phyloP scores from a whole-genome alignment of 768 basidiomycete genomes.

The Trichaptum fuscoviolaceum region DNA sequence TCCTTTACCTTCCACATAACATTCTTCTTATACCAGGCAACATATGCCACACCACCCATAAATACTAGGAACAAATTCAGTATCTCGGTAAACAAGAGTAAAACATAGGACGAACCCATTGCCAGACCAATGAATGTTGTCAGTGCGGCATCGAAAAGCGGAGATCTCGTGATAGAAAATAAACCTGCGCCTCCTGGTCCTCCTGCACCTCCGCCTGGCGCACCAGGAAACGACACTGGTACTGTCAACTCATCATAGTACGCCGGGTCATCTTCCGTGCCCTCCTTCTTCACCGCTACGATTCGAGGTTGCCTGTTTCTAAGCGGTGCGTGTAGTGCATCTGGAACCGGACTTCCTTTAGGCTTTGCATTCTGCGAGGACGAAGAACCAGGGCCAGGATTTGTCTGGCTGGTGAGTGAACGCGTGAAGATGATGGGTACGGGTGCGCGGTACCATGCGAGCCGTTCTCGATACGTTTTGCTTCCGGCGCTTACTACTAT shows the following conservation, averaged over 20 bases:
- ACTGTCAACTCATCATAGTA: background rate
- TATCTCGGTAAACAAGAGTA: conserved; percentile 7
- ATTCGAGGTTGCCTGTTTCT: background rate
- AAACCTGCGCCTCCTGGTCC: background rate
- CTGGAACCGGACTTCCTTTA: background rate
- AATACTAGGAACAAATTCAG: conserved; percentile 40
- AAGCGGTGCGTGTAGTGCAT: background rate
- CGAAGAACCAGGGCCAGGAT: background rate
- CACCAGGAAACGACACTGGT: background rate
- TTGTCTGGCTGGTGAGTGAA: background rate
- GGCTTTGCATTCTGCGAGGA: background rate
- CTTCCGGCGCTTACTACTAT: background rate
- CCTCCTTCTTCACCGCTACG: background rate
- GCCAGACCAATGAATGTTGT: conserved; percentile 58
- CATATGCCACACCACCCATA: conserved; percentile 64
- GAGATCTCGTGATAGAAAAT: conserved; percentile 20
- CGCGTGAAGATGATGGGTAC: background rate
- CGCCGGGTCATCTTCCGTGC: background rate
- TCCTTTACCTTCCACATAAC: conserved; percentile 68
- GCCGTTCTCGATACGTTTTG: background rate
- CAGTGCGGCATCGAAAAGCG: conserved; percentile 43
- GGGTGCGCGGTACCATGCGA: background rate
- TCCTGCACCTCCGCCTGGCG: background rate
- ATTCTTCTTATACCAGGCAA: conserved; percentile 77
- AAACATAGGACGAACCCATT: conserved; percentile 37